Base-by-base conservation (phyloP, 345 rosid species). In the Moricandia arvensis region DNA sequence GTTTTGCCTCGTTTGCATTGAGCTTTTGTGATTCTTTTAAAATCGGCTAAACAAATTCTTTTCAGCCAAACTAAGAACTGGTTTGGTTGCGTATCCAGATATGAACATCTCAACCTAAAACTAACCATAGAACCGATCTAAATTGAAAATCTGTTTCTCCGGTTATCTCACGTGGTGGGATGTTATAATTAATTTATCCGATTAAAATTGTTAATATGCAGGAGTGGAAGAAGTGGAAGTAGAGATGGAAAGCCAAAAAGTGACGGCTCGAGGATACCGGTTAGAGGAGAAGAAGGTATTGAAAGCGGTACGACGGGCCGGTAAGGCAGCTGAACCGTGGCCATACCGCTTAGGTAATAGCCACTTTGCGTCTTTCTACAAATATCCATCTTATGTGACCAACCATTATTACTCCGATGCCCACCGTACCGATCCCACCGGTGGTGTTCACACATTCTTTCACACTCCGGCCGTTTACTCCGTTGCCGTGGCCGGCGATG, bases 281-380 rank as follows among this genome's bases (percentile, higher is more conserved):
- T 33, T 88, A 63, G 96, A 91, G 59, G 93, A 89, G 72, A 89
- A 80, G 81, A 87, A 86, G 85, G 89, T 89, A 62, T 26, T 89
- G 29, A 91, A 87, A 83, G 90, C 96, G 24, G 83, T 91, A 27
- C 84, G 86, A 53, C 60, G 90, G 5, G 68, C 90, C 11, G 96
- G 93, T 71, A 94, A 94, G 72, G 90, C 93, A 8, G 97, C 90
- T 6, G 98, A 89, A 85, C 85, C 81, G n/a, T 94, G 97, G 98
- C 98, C 97, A 17, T 91, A 90, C 77, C 81, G 81, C 45, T 95
- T 91, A 0, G 88, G 90, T 5, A 65, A 87, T 72, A 82, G 89
- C 64, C 91, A 94, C 55, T 87, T 80, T 55, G 78, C 96, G 0
- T 91, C 98, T 1, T 91, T 94, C 73, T 94, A 91, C 70, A 91